phyloP scores from a whole-genome alignment of 768 basidiomycete genomes.

The Phaffia tasmanica region DNA sequence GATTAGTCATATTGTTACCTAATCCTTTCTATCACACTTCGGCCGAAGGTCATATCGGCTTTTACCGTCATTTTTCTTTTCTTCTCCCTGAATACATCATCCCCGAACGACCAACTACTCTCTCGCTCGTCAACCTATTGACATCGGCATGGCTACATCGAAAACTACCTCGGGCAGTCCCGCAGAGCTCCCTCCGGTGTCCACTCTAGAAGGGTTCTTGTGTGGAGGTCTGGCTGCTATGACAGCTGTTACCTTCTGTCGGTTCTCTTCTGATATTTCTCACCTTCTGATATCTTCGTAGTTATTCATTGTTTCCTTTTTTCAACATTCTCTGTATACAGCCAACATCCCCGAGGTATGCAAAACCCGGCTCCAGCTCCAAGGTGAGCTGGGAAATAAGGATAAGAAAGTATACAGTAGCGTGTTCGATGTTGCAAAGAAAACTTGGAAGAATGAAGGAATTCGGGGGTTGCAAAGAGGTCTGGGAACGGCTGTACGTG shows the following conservation, averaged over 20 bases:
- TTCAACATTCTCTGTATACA: background rate
- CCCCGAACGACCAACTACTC: too few relatives aligned
- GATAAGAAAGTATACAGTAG: constrained; percentile 67
- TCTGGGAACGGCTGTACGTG: constrained; percentile 69
- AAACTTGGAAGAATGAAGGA: constrained; percentile 84
- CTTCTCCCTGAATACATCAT: too few relatives aligned
- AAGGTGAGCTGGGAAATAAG: constrained; percentile 76
- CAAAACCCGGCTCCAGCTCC: constrained; percentile 90
- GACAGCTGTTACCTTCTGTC: constrained; percentile 54
- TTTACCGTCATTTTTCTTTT: too few relatives aligned
- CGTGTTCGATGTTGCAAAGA: constrained; percentile 64
- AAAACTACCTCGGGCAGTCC: too few relatives aligned
- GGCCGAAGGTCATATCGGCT: too few relatives aligned
- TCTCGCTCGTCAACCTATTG: too few relatives aligned
- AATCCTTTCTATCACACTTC: too few relatives aligned
- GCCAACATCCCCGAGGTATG: constrained; percentile 48
- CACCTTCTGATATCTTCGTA: constrained; percentile 65
- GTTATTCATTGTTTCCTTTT: background rate
- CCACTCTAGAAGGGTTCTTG: constrained; percentile 68
- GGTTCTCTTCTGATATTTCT: constrained; percentile 42
- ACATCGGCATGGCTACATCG: too few relatives aligned
- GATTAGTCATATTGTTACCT: too few relatives aligned
- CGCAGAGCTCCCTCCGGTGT: constrained; percentile 36
- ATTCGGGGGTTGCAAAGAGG: constrained; percentile 86
- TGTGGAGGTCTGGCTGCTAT: constrained; percentile 86